Evolutionary conservation across 257 asterid genomes (phyloP), one percentile per base, ranked within the genome.

Genomic region (Penstemon davidsonii): DNA sequence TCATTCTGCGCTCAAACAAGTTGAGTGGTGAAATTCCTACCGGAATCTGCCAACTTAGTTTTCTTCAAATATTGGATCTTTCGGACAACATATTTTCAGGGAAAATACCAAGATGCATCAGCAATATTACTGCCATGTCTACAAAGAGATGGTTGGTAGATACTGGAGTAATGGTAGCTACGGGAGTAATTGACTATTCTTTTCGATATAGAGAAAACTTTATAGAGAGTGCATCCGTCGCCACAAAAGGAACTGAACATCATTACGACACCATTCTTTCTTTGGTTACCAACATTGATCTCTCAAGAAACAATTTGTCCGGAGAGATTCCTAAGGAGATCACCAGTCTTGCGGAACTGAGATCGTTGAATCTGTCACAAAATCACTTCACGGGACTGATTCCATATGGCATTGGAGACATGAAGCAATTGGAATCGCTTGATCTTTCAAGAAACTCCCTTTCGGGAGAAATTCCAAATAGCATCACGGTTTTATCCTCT

Each of bases 101-200:
- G 18, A 45, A 5, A 0, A 70, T 70, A 15, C 76, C 72, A 3
- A 5, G 7, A 8, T 70, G 72, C 37, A 36, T 75, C 18, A n/a
- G 55, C 40, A 75, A 62, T 44, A 57, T 69, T 40, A 75, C 75
- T 10, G 75, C 79, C 33, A 67, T 74, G 74, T 43, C 62, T 51
- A 52, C 9, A 39, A 59, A 64, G 12, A 9, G 49, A 60, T 42
- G 15, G 50, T 4, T 68, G 54, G 18, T 57, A 58, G 15, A 0
- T 25, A 9, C n/a, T 38, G 41, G 11, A 47, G 61, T 25, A 25
- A 46, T 19, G 25, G 25, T 25, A 3, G 42, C 2, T 46, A 19
- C 0, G 0, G 25, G 25, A 19, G 25, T 0, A 19, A 12, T 6
- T 37, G 39, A 13, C 13, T n/a, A 55, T 50, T 39, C 38, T 38